phyloP scores from a whole-genome alignment of 768 basidiomycete species.

The Xanthoconium purpureum region DNA sequence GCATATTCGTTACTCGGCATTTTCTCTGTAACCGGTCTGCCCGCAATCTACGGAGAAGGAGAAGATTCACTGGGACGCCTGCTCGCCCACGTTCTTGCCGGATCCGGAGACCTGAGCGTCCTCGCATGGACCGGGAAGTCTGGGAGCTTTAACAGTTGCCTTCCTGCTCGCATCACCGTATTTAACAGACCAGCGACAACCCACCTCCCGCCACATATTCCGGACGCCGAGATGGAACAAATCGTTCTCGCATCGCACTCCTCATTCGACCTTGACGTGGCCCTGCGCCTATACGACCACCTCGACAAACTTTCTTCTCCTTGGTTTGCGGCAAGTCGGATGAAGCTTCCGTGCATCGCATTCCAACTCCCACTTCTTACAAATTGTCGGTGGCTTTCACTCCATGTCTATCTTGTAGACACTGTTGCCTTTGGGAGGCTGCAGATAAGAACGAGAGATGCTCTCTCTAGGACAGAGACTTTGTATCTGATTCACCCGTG shows the following conservation, averaged over 20 bases:
- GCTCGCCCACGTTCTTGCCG: not conserved
- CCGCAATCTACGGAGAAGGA: not conserved
- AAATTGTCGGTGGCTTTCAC: not conserved
- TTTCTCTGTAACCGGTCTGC: not conserved
- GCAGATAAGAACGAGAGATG: not conserved
- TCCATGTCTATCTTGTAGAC: not conserved
- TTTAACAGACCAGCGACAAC: not conserved
- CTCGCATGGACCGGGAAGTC: not conserved
- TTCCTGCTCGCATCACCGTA: not conserved
- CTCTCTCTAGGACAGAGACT: not conserved
- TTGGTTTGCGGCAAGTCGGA: conserved; percentile 2
- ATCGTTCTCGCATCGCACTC: not conserved
- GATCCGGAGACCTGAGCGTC: not conserved
- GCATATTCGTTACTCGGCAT: too few relatives aligned
- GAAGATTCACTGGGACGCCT: not conserved
- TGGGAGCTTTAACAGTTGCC: not conserved
- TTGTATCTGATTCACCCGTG: conserved; percentile 5
- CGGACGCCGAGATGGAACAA: not conserved
- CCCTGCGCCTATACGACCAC: not conserved
- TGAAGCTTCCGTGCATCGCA: conserved; percentile 3
- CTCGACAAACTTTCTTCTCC: not conserved
- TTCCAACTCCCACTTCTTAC: not conserved
- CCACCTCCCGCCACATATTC: not conserved
- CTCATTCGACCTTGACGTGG: not conserved
- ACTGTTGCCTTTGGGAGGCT: not conserved